These are phyloP conservation scores for Fusarium brevicatenulatum DNA, from an alignment of 2,329 filamentous ascomycete species.

Conservation along the genomic window DNA sequence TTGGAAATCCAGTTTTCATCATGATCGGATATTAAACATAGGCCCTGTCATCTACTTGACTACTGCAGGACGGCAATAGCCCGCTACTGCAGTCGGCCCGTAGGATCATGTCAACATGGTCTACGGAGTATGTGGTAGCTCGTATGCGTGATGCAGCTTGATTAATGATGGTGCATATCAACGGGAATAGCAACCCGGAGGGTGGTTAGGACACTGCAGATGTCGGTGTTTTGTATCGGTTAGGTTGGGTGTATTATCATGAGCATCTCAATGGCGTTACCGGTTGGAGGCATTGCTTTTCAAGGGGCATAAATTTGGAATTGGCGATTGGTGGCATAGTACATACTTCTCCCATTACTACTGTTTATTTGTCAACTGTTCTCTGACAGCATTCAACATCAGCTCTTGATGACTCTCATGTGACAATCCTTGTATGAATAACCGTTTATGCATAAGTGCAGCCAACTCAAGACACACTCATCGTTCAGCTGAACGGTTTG, in stretches of 20 bases:
- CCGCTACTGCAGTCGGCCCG: constrained; percentile 14
- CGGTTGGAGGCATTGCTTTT: constrained; percentile 4
- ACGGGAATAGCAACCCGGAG: constrained; percentile 11
- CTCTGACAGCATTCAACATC: not conserved
- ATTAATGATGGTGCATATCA: constrained; percentile 9
- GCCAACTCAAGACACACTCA: not conserved
- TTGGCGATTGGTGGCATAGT: not conserved
- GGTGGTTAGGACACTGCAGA: not conserved
- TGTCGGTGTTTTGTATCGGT: constrained; percentile 3
- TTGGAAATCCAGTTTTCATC: constrained; percentile 87
- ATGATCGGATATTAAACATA: constrained; percentile 53
- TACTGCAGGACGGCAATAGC: constrained; percentile 1
- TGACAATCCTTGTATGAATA: not conserved
- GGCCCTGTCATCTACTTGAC: not conserved
- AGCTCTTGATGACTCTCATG: not conserved
- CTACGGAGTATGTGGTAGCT: constrained; percentile 1
- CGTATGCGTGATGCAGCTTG: constrained; percentile 5
- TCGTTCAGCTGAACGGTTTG: not conserved
- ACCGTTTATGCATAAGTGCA: constrained; percentile 3
- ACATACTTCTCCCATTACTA: not conserved
- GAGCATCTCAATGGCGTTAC: constrained; percentile 35
- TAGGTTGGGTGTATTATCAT: constrained; percentile 2
- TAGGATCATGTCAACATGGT: constrained; percentile 6
- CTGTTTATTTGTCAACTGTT: not conserved
- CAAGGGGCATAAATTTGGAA: constrained; percentile 9